Percentiles rank a stretch among this genome's conserved stretches.
Evolutionary conservation across 1,139 yeast species (phyloP).

Genomic region (Pichia sp.): DNA sequence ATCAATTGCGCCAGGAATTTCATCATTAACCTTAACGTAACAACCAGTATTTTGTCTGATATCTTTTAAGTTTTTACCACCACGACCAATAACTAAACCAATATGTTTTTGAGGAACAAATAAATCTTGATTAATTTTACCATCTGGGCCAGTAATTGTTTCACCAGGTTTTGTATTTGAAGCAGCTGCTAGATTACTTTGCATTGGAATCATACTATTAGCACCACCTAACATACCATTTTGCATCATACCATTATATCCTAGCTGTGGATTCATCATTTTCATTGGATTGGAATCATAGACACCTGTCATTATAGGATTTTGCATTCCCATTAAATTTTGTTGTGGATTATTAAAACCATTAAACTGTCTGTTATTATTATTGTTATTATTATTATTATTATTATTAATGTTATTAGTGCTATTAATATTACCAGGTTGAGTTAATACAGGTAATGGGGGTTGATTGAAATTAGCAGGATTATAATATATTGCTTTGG

Average conservation of each 20-base stretch:
- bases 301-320: too few relatives aligned
- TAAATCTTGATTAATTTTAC: slow-evolving; percentile 59
- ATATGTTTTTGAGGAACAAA: slow-evolving; percentile 72
- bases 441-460: slow-evolving; percentile 10
- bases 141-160: slow-evolving; percentile 29
- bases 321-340: slow-evolving; percentile 9
- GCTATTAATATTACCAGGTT: background rate
- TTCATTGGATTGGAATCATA: background rate
- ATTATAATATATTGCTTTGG: slow-evolving; percentile 53
- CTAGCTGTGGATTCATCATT: background rate
- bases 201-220: background rate
- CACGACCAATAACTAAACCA: slow-evolving; percentile 83
- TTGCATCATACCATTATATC: slow-evolving; percentile 6
- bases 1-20: slow-evolving; percentile 48
- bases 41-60: slow-evolving; percentile 73
- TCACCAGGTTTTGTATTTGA: slow-evolving; percentile 17
- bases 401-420: background rate
- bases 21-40: slow-evolving; percentile 67
- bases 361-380: slow-evolving; percentile 1
- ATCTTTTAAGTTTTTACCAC: slow-evolving; percentile 76
- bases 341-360: slow-evolving; percentile 5
- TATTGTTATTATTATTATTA: slow-evolving; percentile 1
- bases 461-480: slow-evolving; percentile 43
- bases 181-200: slow-evolving; percentile 7
- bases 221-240: background rate